phyloP scores from a whole-genome alignment of 345 rosid species.

The Linum usitatissimum region DNA sequence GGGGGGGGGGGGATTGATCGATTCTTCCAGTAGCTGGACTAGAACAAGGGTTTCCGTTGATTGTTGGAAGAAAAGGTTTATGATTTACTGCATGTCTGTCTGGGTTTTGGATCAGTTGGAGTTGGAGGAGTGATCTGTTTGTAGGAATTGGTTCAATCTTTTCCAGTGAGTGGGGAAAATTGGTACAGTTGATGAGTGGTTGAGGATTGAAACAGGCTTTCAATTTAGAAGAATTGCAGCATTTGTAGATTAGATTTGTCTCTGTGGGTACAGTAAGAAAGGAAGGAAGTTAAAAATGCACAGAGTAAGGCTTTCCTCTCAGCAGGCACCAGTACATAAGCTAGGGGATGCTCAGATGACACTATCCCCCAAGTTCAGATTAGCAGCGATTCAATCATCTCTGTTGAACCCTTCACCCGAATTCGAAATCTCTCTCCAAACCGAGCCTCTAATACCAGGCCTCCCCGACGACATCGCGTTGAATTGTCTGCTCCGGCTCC shows the following conservation, averaged over 20 bases:
- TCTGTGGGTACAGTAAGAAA: neutral
- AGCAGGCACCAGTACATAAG: conserved; percentile 68
- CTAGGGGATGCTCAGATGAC: conserved; percentile 86
- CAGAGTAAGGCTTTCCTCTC: conserved; percentile 69
- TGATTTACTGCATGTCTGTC: too few relatives aligned
- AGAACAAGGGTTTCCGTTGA: too few relatives aligned
- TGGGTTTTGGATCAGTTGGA: too few relatives aligned
- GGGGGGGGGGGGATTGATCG: too few relatives aligned
- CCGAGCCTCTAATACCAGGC: conserved; percentile 65
- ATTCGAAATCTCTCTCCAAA: conserved; percentile 34
- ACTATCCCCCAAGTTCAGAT: conserved; percentile 64
- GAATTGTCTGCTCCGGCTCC: conserved; percentile 65
- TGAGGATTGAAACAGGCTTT: neutral
- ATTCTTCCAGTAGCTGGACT: too few relatives aligned
- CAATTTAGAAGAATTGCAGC: neutral
- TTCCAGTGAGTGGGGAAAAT: neutral
- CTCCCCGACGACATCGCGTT: conserved; percentile 84
- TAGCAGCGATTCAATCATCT: conserved; percentile 49
- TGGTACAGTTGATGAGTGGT: neutral
- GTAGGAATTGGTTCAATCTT: neutral
- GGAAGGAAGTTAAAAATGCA: conserved; percentile 42
- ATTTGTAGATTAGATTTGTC: neutral
- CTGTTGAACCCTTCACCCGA: conserved; percentile 43
- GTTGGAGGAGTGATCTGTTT: too few relatives aligned
- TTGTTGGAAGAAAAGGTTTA: too few relatives aligned